Conservation (phyloP, 805 yeast genomes). For the Candida stauntonica region DNA sequence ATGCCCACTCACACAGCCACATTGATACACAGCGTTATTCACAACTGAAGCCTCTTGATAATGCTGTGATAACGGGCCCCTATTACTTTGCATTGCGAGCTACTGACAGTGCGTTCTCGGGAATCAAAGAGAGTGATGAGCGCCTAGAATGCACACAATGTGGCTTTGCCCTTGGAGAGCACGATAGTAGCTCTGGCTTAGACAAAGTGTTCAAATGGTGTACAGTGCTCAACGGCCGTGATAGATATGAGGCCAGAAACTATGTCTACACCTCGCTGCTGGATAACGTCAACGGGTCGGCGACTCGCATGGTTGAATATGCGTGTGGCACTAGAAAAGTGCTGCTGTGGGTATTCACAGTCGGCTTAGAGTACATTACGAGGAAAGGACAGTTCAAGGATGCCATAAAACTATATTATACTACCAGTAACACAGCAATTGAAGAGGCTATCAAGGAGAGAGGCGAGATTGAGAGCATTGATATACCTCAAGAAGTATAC, state of each 20-base stretch:
- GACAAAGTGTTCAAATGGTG: constrained; percentile 56
- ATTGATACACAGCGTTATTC: constrained; percentile 32
- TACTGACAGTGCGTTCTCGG: constrained; percentile 2
- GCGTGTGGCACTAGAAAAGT: constrained; percentile 17
- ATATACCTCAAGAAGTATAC: constrained; percentile 31
- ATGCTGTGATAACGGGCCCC: constrained; percentile 49
- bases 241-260: constrained; percentile 33
- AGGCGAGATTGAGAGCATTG: constrained; percentile 38
- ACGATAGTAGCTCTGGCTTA: constrained; percentile 30
- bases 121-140: constrained; percentile 2
- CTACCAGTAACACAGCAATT: constrained; percentile 29
- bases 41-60: constrained; percentile 39
- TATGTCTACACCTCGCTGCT: constrained; percentile 36
- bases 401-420: constrained; percentile 44
- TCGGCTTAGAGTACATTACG: constrained; percentile 30
- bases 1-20: background rate
- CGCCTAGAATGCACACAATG: constrained; percentile 37
- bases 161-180: constrained; percentile 35
- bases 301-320: constrained; percentile 34
- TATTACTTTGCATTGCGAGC: constrained; percentile 39
- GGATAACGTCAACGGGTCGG: constrained; percentile 40
- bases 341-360: constrained; percentile 49
- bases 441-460: constrained; percentile 27
- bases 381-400: constrained; percentile 12
- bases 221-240: constrained; percentile 32